Evolutionary conservation across 148 eudicot species (phyloP), one percentile per base, ranked within the genome.

Genomic region (Chenopodium quinoa): DNA sequence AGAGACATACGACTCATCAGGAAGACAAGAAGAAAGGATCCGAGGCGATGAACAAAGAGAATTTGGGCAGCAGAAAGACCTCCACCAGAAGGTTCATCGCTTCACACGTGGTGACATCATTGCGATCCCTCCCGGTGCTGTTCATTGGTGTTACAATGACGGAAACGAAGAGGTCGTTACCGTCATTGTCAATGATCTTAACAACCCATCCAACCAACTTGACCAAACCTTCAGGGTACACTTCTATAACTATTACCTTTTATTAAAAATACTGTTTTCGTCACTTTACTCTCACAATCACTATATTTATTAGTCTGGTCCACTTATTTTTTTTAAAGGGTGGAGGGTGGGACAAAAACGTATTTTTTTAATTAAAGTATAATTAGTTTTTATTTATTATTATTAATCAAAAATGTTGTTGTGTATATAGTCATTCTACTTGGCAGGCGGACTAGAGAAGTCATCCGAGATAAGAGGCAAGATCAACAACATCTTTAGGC

Each of bases 121-220:
- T 17, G 97, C 95, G 22, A 76, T 92, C 50, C 97, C 95, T 5
- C 75, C 90, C 1, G 97, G 97, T 66, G 89, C 82, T 0, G 92
- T 87, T 31, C 90, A 93, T 67, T 93, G 95, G 95, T 60, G 69
- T 81, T 89, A 83, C 90, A 93, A 93, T 40, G 95, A 93, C 63
- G 91, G 90, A 8, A 81, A 88, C 23, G 88, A 91, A 75, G 92
- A 93, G 0, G 47, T 93, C 2, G 83, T 91, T 4, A 86, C 88
- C 34, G 82, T 93, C 75, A 46, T 79, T 71, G 84, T 93, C 65
- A 82, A 83, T 63, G 92, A 93, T 84, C 90, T 92, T 78, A 93
- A 90, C 87, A 87, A 90, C 90, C 88, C 79, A 19, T 81, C 91
- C 75, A 93, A 93, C 88, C 95, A 92, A 71, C 95, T 93, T 37